A percentile compares a stretch with the other conserved stretches of the same genome.
Conservation (phyloP, 306 rosid species). For the Trifolium fragiferum region DNA sequence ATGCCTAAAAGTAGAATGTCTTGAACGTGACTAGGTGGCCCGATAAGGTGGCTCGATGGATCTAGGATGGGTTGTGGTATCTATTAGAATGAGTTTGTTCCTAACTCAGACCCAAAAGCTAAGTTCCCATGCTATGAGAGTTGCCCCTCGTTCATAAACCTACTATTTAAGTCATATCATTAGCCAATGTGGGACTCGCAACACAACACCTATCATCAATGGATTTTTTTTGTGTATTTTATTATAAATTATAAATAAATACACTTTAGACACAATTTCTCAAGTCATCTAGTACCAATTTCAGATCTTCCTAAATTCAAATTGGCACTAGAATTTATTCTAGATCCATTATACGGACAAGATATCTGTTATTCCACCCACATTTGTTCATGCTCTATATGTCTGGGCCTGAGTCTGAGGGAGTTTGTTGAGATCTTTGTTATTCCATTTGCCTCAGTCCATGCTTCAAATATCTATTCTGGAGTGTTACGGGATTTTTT, state of each 20-base stretch:
- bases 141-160: neutral
- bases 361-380: neutral
- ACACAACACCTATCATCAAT: neutral
- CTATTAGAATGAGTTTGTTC: neutral
- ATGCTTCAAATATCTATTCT: neutral
- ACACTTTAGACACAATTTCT: neutral
- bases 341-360: neutral
- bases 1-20: neutral
- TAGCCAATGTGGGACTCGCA: neutral
- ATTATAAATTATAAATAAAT: neutral
- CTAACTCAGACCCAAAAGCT: neutral
- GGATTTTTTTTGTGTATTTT: neutral
- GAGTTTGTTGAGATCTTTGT: neutral
- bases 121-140: neutral
- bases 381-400: neutral
- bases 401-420: neutral
- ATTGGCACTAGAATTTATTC: neutral
- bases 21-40: neutral
- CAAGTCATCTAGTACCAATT: slow-evolving; percentile 7
- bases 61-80: neutral
- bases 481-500: neutral
- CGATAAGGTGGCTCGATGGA: neutral
- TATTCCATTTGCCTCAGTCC: neutral
- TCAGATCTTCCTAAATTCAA: neutral
- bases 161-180: neutral